Conservation (phyloP, 257 asterid species). For the Nyctanthes arbortristis region DNA sequence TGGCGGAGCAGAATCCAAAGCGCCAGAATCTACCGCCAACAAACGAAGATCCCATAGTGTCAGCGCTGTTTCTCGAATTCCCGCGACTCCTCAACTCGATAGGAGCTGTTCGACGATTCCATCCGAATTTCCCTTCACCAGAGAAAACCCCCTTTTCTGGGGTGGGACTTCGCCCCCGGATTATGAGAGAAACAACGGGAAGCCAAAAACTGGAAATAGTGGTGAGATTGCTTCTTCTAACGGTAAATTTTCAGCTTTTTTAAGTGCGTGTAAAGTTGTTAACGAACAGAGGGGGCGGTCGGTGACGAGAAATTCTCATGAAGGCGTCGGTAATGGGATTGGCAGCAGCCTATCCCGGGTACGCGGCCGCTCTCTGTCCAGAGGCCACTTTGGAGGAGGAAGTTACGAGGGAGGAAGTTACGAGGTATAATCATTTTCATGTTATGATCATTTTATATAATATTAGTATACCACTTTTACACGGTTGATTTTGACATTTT, state of each 20-base stretch:
- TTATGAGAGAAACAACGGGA: conserved; percentile 17
- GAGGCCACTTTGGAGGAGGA: conserved; percentile 38
- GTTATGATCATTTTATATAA: too few species aligned
- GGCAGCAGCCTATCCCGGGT: conserved; percentile 80
- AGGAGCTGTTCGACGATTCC: conserved; percentile 30
- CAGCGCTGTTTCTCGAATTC: conserved; percentile 56
- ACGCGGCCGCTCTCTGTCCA: conserved; percentile 60
- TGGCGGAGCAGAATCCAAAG: conserved; percentile 43
- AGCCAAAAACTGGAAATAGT: conserved; percentile 7
- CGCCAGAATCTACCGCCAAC: conserved; percentile 34
- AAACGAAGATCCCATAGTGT: conserved; percentile 72
- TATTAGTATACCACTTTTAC: too few species aligned
- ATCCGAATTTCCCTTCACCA: conserved; percentile 57
- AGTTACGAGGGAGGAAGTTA: too few species aligned
- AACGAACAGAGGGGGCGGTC: conserved; percentile 69
- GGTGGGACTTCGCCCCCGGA: too few species aligned
- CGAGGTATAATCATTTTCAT: conserved; percentile 48
- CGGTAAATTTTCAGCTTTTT: conserved; percentile 15
- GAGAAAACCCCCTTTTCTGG: conserved; percentile 86
- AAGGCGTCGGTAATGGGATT: conserved; percentile 45
- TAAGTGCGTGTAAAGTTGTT: conserved; percentile 12
- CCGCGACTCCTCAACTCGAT: conserved; percentile 26
- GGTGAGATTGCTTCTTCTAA: conserved; percentile 1
- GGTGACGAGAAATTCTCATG: conserved; percentile 37
- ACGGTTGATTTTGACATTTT: too few species aligned